Evolutionary conservation across 1,284 basidiomycete genomes (phyloP), one percentile per base, ranked within the genome.

Genomic region (Marasmius sp.): DNA sequence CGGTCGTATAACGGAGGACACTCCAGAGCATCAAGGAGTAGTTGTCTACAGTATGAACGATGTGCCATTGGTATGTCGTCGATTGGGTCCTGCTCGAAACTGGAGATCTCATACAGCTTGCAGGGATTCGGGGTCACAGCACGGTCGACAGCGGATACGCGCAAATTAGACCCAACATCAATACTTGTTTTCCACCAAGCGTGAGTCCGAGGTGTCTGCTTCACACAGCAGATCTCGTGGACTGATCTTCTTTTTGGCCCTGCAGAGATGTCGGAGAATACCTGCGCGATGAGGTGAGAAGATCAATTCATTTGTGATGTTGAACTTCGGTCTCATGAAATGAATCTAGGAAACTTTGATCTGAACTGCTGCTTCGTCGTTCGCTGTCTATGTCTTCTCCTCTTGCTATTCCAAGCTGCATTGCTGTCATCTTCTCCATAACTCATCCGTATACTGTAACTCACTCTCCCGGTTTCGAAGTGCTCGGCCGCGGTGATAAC

Each of bases 101-200:
- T 59, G 50, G 45, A 60, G 39, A 53, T 52, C 64, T 53, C 51
- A 34, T 69, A 22, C 41, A 16, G 45, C 47, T 58, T 61, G 9
- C 70, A 97, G 93, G 97, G 97, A 20, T 99, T 99, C 72, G 97
- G 97, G 54, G 97, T 98, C 6, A 99, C 97, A 20, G 94, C 97
- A 6, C 84, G 96, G 59, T 97, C 94, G 37, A 99, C 97, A 9
- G 77, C 97, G 11, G 97, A 99, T 77, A 98, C 97, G 47, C 81
- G 96, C 67, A 99, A 99, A 83, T 78, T 98, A 54, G 97, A 99
- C 75, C 97, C 97, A n/a, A 98, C 95, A 36, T 89, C 94, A 18
- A 98, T 99, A 67, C 91, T 99, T 62, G 97, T 98, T 6, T 99
- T 99, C 79, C 97, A 99, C 74, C 97, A 99, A 82, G 92, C 97